A percentile compares a stretch with the other conserved stretches of the same genome.
Evolutionary conservation across 495 filamentous ascomycete species (phyloP).

Genomic region (Peziza echinospora): DNA sequence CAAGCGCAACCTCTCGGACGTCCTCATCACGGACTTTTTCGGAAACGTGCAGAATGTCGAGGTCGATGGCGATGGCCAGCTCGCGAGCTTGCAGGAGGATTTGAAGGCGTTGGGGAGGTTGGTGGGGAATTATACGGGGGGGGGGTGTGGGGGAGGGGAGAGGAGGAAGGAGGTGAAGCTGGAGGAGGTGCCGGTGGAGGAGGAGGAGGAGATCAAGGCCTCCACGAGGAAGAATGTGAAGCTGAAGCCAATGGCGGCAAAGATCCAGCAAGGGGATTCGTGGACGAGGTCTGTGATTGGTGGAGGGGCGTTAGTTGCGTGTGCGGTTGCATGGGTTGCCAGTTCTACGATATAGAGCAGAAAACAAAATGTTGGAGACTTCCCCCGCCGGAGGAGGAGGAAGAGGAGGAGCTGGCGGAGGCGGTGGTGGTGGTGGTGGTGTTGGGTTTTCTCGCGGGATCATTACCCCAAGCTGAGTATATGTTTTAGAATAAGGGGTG

Average conservation of each 20-base stretch:
- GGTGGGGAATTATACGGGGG: slow-evolving; percentile 12
- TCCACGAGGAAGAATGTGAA: slow-evolving; percentile 4
- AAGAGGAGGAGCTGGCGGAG: too few relatives aligned
- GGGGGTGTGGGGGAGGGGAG: background rate
- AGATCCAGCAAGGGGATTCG: slow-evolving; percentile 12
- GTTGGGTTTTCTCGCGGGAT: too few relatives aligned
- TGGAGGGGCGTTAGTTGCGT: slow-evolving; percentile 10
- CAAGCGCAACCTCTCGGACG: slow-evolving; percentile 31
- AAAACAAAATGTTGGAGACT: too few relatives aligned
- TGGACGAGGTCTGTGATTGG: slow-evolving; percentile 18
- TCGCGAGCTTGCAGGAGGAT: slow-evolving; percentile 50
- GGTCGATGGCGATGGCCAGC: slow-evolving; percentile 38
- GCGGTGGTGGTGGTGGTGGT: too few relatives aligned
- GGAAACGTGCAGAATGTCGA: slow-evolving; percentile 96
- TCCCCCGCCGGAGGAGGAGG: too few relatives aligned
- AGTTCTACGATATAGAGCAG: too few relatives aligned
- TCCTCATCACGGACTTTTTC: slow-evolving; percentile 80
- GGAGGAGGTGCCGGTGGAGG: slow-evolving; percentile 2
- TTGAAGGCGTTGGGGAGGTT: slow-evolving; percentile 35
- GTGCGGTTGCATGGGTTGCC: slow-evolving; percentile 18
- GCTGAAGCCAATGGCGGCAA: slow-evolving; percentile 9
- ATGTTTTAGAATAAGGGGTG: too few relatives aligned
- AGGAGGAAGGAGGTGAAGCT: slow-evolving; percentile 1
- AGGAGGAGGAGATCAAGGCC: slow-evolving; percentile 18
- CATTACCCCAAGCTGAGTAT: too few relatives aligned